phyloP scores from a whole-genome alignment of 768 basidiomycete species.

The Kwoniella mangroviensis region DNA sequence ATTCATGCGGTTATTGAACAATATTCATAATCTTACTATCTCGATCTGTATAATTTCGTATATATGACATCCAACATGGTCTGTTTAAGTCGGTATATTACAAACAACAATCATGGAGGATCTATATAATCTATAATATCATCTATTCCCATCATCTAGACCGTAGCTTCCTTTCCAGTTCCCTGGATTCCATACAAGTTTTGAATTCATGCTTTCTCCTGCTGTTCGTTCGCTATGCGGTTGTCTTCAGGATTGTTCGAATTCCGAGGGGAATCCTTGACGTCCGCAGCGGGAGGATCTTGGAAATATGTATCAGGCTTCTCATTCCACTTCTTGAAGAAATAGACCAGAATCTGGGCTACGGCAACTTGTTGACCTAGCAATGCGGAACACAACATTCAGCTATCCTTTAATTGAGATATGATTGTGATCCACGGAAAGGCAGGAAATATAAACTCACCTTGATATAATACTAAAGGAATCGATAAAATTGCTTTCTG shows the following conservation, averaged over 20 bases:
- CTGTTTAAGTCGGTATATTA: background rate
- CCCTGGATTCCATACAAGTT: no score
- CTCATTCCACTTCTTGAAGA: slow-evolving; percentile 43
- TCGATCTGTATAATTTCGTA: no score
- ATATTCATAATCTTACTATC: no score
- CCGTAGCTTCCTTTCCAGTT: no score
- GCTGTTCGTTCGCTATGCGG: background rate
- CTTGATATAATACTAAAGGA: slow-evolving; percentile 58
- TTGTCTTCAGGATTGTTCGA: background rate
- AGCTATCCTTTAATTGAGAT: no score
- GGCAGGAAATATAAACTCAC: no score
- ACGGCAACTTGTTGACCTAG: slow-evolving; percentile 40
- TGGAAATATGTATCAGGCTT: slow-evolving; percentile 25
- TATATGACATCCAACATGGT: no score
- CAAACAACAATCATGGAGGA: background rate
- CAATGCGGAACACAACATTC: background rate
- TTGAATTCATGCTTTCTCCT: background rate
- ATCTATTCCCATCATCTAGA: background rate
- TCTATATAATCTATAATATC: background rate
- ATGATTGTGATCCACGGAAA: no score
- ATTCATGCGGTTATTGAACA: background rate
- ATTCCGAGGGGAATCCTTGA: background rate
- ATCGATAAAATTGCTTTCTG: slow-evolving; percentile 46
- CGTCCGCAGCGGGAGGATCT: background rate
- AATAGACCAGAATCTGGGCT: slow-evolving; percentile 34